A percentile compares a stretch with the other conserved stretches of the same genome.
These are phyloP conservation scores for Lepidium africanum DNA, from an alignment of 345 rosid genomes.

Conservation along the genomic window DNA sequence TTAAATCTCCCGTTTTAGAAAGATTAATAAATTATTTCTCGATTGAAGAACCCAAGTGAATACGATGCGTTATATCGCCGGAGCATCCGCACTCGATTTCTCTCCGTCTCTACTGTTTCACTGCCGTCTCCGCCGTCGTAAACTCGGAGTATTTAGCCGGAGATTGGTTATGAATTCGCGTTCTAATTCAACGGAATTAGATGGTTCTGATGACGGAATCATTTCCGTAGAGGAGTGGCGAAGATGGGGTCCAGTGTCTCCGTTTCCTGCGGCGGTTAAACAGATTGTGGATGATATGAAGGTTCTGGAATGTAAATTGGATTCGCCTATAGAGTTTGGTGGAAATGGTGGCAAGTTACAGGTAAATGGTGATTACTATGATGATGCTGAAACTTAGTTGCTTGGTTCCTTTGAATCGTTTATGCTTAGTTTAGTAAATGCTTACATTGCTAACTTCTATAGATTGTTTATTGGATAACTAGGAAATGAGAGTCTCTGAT, in stretches of 20 bases:
- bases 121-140: slow-evolving; percentile 28
- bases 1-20: background rate
- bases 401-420: background rate
- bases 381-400: background rate
- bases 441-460: background rate
- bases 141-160: slow-evolving; percentile 17
- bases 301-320: slow-evolving; percentile 47
- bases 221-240: slow-evolving; percentile 65
- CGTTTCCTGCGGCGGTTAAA: slow-evolving; percentile 56
- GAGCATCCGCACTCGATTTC: slow-evolving; percentile 24
- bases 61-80: slow-evolving; percentile 19
- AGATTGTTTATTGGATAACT: background rate
- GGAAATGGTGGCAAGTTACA: slow-evolving; percentile 81
- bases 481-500: background rate
- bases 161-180: slow-evolving; percentile 23
- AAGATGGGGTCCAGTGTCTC: slow-evolving; percentile 70
- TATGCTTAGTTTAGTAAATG: background rate
- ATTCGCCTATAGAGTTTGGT: slow-evolving; percentile 62
- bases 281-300: slow-evolving; percentile 66
- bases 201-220: slow-evolving; percentile 22
- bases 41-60: slow-evolving; percentile 1
- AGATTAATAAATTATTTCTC: background rate
- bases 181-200: slow-evolving; percentile 27
- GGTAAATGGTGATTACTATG: slow-evolving; percentile 26
- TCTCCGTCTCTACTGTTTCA: slow-evolving; percentile 23